Percentiles rank a stretch among this genome's conserved stretches.
phyloP scores from a whole-genome alignment of 495 filamentous ascomycete species.

The Extremus antarcticus region DNA sequence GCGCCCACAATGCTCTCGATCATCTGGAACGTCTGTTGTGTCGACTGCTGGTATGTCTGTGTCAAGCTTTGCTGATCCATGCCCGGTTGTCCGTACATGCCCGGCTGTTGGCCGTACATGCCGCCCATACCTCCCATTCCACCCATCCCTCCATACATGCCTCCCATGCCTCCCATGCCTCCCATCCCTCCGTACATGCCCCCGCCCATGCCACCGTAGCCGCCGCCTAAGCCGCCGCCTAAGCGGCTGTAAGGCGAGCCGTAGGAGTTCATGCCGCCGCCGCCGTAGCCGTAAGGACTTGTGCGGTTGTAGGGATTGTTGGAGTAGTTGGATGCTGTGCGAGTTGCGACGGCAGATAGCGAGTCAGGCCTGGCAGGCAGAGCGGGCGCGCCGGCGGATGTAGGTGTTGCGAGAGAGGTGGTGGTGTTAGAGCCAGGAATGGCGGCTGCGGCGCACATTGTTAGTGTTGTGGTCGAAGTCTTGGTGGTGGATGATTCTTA shows the following conservation, averaged over 20 bases:
- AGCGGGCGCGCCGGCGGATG: slow-evolving; percentile 46
- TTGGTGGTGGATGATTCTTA: slow-evolving; percentile 1
- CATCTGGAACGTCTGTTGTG: slow-evolving; percentile 96
- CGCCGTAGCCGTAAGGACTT: slow-evolving; percentile 17
- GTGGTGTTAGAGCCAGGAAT: slow-evolving; percentile 34
- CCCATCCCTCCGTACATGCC: slow-evolving; percentile 56
- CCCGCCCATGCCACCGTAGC: slow-evolving; percentile 41
- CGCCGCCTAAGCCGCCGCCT: slow-evolving; percentile 39
- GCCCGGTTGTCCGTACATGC: slow-evolving; percentile 48
- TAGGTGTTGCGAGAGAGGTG: slow-evolving; percentile 34
- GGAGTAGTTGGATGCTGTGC: slow-evolving; percentile 56
- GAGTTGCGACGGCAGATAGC: slow-evolving; percentile 66
- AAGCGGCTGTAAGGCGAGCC: slow-evolving; percentile 61
- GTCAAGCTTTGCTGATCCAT: slow-evolving; percentile 91
- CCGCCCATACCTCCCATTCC: slow-evolving; percentile 31
- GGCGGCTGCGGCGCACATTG: slow-evolving; percentile 32
- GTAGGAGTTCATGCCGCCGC: slow-evolving; percentile 35
- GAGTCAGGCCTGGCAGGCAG: slow-evolving; percentile 70
- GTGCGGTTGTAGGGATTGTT: slow-evolving; percentile 18
- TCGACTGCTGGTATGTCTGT: slow-evolving; percentile 79
- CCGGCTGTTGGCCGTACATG: slow-evolving; percentile 37
- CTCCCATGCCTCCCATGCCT: slow-evolving; percentile 21
- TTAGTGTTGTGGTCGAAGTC: not conserved
- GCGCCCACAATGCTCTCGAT: slow-evolving; percentile 98
- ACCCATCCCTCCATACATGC: slow-evolving; percentile 32